phyloP scores from a whole-genome alignment of 2,329 filamentous ascomycete species.

The Macrophomina tecta region DNA sequence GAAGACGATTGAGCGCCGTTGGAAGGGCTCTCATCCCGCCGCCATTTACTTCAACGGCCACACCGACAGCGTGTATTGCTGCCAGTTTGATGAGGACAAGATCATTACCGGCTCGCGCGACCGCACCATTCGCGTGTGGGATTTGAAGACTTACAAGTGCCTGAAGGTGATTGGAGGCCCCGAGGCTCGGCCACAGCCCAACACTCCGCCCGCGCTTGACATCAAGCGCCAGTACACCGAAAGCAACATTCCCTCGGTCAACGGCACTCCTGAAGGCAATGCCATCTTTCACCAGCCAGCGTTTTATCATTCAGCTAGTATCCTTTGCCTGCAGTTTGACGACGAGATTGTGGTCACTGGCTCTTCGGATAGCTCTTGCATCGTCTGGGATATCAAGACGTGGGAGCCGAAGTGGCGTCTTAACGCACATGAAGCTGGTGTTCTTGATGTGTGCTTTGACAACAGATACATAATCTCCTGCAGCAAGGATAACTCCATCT shows the following conservation, averaged over 20 bases:
- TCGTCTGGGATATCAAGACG: slow-evolving; percentile 84
- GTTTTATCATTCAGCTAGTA: slow-evolving; percentile 84
- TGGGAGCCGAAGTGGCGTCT: slow-evolving; percentile 83
- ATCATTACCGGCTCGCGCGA: slow-evolving; percentile 97
- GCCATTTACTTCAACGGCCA: slow-evolving; percentile 93
- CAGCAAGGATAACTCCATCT: slow-evolving; percentile 93
- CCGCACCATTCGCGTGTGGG: slow-evolving; percentile 94
- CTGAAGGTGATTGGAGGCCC: slow-evolving; percentile 83
- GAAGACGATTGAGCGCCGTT: slow-evolving; percentile 75
- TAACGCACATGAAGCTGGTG: slow-evolving; percentile 79
- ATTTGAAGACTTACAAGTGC: slow-evolving; percentile 87
- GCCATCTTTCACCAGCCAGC: slow-evolving; percentile 53
- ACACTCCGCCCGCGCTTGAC: slow-evolving; percentile 51
- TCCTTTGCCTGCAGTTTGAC: slow-evolving; percentile 94
- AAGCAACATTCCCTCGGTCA: slow-evolving; percentile 51
- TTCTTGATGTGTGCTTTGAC: slow-evolving; percentile 93
- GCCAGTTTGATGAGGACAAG: slow-evolving; percentile 97
- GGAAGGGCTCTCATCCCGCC: slow-evolving; percentile 78
- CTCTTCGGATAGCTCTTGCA: slow-evolving; percentile 89
- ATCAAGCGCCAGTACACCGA: slow-evolving; percentile 49
- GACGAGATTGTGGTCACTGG: slow-evolving; percentile 91
- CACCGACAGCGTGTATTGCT: slow-evolving; percentile 94
- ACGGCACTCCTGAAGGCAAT: slow-evolving; percentile 54
- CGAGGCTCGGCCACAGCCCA: slow-evolving; percentile 62
- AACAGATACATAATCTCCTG: slow-evolving; percentile 93